Base-by-base conservation (phyloP, 768 basidiomycete species). In the Auriscalpium microsporum region DNA sequence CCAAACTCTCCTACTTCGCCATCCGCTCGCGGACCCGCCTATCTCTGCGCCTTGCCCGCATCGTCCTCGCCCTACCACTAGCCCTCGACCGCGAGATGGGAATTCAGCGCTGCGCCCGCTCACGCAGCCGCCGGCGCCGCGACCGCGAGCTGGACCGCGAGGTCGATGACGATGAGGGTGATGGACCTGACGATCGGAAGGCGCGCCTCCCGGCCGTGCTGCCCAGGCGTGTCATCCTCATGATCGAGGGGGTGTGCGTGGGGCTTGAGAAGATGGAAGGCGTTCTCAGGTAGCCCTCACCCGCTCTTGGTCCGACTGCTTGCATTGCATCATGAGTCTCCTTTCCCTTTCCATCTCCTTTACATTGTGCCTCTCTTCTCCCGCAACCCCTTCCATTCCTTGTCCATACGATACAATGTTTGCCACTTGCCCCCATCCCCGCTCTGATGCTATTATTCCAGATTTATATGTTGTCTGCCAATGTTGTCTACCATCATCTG, bases 1-100 rank as follows among this genome's bases (percentile, higher is more conserved):
- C 84, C 23, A 77, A 82, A 50, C 77, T 92, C 23, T 81, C 86
- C 11, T 92, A 89, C 64, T 78, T 91, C 59, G 87, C 91, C 67
- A 70, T 93, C 56, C 73, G 83, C 48, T 84, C 85, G 13, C 84
- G 91, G 13, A 83, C 84, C 2, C 80, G 88, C 10, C 73, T 92
- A 37, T 85, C 86, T 8, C 80, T 92, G 42, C 84, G 86, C 60
- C 77, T 94, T 45, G 84, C 84, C 3, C 80, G 90, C 17, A 84
- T 90, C 62, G 84, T 87, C 4, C 77, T 92, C 54, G 79, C 76
- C 48, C 76, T 91, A 9, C 89, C 89, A 2, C 78, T 89, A 56
- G 83, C 80, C 0, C 74, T 92, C 16, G 90, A 93, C 65, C 74
- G 72, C 45, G 88, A 87, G 0, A 70, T 91, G 56, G 73, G 74